phyloP scores from a whole-genome alignment of 495 filamentous ascomycete genomes.

The Podospora sp. region DNA sequence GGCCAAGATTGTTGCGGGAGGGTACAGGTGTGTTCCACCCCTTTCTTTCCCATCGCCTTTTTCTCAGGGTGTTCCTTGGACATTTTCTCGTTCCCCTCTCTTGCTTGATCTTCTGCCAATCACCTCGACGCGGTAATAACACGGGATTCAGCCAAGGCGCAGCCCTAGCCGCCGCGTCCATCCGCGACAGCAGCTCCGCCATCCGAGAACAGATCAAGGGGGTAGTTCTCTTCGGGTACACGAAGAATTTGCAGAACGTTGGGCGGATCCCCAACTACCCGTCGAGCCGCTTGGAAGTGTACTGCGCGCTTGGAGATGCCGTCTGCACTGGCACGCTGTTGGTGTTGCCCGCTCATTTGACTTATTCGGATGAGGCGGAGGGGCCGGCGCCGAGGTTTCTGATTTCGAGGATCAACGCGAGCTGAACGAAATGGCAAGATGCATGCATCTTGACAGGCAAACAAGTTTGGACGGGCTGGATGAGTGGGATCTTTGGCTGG shows the following conservation, averaged over 20 bases:
- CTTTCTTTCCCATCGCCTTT: too few species aligned
- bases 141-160: slow-evolving; percentile 54
- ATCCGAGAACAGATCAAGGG: slow-evolving; percentile 54
- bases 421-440: too few species aligned
- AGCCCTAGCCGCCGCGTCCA: slow-evolving; percentile 54
- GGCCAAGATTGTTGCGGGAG: slow-evolving; percentile 40
- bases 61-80: too few species aligned
- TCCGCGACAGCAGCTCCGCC: slow-evolving; percentile 43
- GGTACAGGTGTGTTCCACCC: slow-evolving; percentile 35
- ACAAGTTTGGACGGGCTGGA: too few species aligned
- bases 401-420: slow-evolving; percentile 21
- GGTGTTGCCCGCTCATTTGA: slow-evolving; percentile 29
- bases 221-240: slow-evolving; percentile 59
- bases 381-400: slow-evolving; percentile 23
- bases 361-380: slow-evolving; percentile 19
- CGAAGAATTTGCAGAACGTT: slow-evolving; percentile 54
- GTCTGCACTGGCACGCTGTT: slow-evolving; percentile 57
- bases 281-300: slow-evolving; percentile 46
- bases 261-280: slow-evolving; percentile 52
- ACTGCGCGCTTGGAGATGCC: slow-evolving; percentile 55
- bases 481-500: too few species aligned
- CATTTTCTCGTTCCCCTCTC: too few species aligned
- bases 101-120: too few species aligned
- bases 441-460: too few species aligned
- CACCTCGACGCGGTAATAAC: too few species aligned